Conservation (phyloP, 495 filamentous ascomycete species). For the Cairneyella variabilis region DNA sequence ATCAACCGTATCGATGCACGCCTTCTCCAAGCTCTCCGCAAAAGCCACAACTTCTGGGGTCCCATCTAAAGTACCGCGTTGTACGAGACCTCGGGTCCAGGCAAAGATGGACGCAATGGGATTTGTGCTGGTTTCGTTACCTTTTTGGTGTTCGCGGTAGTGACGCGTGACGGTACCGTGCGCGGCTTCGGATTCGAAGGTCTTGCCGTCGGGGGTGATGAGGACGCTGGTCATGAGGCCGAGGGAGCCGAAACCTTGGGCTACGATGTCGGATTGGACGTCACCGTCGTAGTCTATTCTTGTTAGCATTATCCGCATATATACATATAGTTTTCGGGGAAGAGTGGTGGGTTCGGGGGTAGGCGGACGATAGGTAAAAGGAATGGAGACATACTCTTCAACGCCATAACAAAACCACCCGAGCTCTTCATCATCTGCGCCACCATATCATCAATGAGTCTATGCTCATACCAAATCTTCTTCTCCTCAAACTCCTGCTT, state of each 20-base stretch:
- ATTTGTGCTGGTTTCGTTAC: slow-evolving; percentile 94
- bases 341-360: slow-evolving; percentile 2
- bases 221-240: slow-evolving; percentile 98
- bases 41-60: slow-evolving; percentile 87
- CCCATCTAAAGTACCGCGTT: slow-evolving; percentile 84
- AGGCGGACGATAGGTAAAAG: no score
- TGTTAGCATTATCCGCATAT: slow-evolving; percentile 11
- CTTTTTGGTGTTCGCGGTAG: slow-evolving; percentile 98
- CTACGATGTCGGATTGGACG: slow-evolving; percentile 96
- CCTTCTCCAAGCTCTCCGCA: slow-evolving; percentile 85
- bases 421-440: slow-evolving; percentile 99
- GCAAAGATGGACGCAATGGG: slow-evolving; percentile 98
- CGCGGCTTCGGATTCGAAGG: slow-evolving; percentile 95
- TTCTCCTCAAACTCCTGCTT: slow-evolving; percentile 83
- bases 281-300: slow-evolving; percentile 91
- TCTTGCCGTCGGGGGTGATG: slow-evolving; percentile 90
- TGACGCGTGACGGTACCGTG: slow-evolving; percentile 98
- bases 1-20: slow-evolving; percentile 93
- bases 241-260: slow-evolving; percentile 96
- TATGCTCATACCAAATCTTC: slow-evolving; percentile 98
- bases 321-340: not conserved
- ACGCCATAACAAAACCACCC: slow-evolving; percentile 92
- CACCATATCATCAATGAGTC: slow-evolving; percentile 99
- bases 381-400: slow-evolving; percentile 97
- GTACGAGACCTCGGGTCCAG: slow-evolving; percentile 93